Evolutionary conservation across 177 flowering plant species (phyloP), one percentile per base, ranked within the genome.

Genomic region (Vitis hybrid): DNA sequence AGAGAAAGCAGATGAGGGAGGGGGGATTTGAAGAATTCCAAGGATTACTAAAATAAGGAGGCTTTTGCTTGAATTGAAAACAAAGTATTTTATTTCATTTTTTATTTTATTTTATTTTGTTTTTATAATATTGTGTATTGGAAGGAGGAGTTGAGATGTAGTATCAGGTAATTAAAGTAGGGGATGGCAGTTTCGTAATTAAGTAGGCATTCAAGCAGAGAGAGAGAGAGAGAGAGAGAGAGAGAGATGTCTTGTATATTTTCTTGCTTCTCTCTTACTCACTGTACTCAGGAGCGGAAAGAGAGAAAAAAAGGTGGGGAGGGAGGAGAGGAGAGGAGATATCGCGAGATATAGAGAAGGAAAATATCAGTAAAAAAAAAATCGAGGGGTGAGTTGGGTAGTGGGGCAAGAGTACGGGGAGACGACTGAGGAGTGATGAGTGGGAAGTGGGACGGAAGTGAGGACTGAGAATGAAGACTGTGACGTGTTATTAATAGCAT

Each of bases 131-230:
- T 62, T 68, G 57, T 70, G 70, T 58, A 61, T 60, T 2, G n/a
- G 59, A 63, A 16, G 52, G 55, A 31, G 22, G 33, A 65, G 45
- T 67, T 51, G 51, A 57, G 39, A 29, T 5, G 64, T 20, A 16
- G 73, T 19, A 31, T 56, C 10, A 6, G 62, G 70, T 48, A 26
- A 57, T 72, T 58, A 65, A 57, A 51, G 15, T 11, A 64, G 64
- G 45, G 8, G 45, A 39, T 71, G 72, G 74, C 72, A 71, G 31
- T 55, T 57, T 31, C 49, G 78, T 64, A 75, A 75, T 67, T 71
- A 63, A 63, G 26, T n/a, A 60, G 29, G 4, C 29, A 26, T 26
- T 26, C 29, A 26, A 26, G 39, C 10, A 33, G 13, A 12, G 66
- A 39, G 6, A 61, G 59, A 29, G 60, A 33, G 12, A 13, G 10